Base-by-base conservation (phyloP, 345 rosid species). In the Turnera subulata region DNA sequence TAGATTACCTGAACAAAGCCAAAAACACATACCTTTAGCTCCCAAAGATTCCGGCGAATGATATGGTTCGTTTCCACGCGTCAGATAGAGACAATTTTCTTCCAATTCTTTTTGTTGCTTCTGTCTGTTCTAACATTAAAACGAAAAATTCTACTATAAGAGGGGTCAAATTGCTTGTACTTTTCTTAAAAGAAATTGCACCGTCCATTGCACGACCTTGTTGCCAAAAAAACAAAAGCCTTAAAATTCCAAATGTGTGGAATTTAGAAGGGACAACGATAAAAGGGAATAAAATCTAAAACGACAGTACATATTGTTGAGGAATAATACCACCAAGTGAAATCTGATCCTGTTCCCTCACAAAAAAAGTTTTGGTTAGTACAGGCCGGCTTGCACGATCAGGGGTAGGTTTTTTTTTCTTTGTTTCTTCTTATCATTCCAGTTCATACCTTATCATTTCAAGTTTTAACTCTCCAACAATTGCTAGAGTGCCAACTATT, bases 191-290 rank as follows among this genome's bases (percentile, higher is more conserved):
- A 38, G 19, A 42, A 13, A 35, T 19, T 7, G 63, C 71, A 66
- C 69, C 75, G 73, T 46, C 77, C 84, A 73, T 53, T 42, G 73
- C 79, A 71, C 78, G 76, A 74, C 71, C 69, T 61, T 32, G 53
- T 17, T 9, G 0, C n/a, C 18, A 3, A 11, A 51, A 4, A 58
- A 26, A 4, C 2, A 21, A 48, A 61, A 10, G 6, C 58, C 46
- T 54, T 11, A 44, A 51, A 7, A 46, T 9, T 46, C 55, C 1
- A 24, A 2, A 52, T 54, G 4, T 11, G 2, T 29, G 26, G 49
- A 39, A 39, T 25, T 26, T 19, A 29, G 6, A 53, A 50, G 51
- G 29, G 61, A 50, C 11, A 48, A 38, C 10, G 19, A 37, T 39
- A 29, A 21, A 6, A 22, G 15, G 61, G 53, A 68, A 68, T 64